These are phyloP conservation scores for Sclerotinia glacialis DNA, from an alignment of 2,329 filamentous ascomycete species.

Conservation along the genomic window DNA sequence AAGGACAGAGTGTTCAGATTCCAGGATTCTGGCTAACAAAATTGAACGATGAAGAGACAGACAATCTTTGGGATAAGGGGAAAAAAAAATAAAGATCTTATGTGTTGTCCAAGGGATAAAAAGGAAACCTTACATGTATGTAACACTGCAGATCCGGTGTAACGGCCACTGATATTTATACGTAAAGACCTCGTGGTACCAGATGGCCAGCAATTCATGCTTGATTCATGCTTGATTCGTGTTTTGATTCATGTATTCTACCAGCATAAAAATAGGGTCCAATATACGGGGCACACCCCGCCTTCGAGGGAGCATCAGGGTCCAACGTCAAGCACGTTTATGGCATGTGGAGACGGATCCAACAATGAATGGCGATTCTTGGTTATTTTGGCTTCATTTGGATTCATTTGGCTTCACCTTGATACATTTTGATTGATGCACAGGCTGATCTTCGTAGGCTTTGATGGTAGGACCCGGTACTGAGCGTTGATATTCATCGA, in stretches of 20 bases:
- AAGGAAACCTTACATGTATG: not conserved
- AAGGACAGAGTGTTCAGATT: not conserved
- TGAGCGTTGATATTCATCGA: not conserved
- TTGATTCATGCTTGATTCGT: not conserved
- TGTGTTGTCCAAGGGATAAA: constrained; percentile 7
- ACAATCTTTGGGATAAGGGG: not conserved
- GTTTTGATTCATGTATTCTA: no score
- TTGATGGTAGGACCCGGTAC: not conserved
- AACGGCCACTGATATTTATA: not conserved
- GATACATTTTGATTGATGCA: constrained; percentile 3
- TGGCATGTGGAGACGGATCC: not conserved
- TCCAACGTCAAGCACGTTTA: constrained; percentile 3
- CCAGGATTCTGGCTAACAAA: not conserved
- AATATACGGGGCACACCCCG: not conserved
- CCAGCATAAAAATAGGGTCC: not conserved
- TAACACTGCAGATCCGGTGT: not conserved
- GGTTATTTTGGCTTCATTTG: no score
- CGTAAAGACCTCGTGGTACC: constrained; percentile 2
- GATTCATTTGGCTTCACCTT: not conserved
- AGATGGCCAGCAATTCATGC: not conserved
- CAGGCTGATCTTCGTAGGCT: not conserved
- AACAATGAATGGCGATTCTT: not conserved
- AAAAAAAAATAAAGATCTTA: not conserved
- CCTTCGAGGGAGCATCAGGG: not conserved
- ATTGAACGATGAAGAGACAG: not conserved